Evolutionary conservation across 75 land plant genomes (phyloP).

Genomic region (Picea glauca): DNA sequence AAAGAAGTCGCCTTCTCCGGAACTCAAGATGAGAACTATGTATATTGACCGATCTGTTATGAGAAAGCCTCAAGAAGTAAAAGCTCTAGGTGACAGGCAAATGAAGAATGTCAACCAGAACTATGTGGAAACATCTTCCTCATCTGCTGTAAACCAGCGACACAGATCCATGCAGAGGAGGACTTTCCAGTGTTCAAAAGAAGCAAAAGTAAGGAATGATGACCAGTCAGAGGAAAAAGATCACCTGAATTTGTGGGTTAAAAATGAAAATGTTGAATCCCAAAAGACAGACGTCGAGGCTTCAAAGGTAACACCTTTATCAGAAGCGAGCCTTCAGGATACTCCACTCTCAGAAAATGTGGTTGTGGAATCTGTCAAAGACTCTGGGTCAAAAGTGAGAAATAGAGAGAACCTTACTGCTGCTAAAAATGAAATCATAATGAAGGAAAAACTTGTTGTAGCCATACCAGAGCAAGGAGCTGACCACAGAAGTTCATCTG

Average conservation of each 20-base stretch:
- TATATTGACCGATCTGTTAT: background rate
- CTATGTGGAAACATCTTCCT: background rate
- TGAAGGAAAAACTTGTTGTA: background rate
- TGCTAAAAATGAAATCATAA: background rate
- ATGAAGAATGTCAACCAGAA: background rate
- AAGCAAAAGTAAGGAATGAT: background rate
- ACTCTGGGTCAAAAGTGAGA: background rate
- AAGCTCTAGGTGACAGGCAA: background rate
- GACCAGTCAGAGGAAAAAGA: background rate
- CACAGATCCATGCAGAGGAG: background rate
- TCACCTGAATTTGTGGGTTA: background rate
- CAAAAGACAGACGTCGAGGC: background rate
- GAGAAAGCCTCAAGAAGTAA: background rate
- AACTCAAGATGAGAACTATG: background rate
- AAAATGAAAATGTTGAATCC: background rate
- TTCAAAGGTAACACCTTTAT: background rate
- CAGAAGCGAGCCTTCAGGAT: background rate
- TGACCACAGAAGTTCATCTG: background rate
- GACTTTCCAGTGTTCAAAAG: background rate
- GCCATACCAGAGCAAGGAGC: background rate
- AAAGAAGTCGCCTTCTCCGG: background rate
- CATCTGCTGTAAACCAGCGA: background rate
- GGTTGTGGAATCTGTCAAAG: background rate
- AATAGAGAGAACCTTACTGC: background rate
- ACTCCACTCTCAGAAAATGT: background rate